A percentile compares a stretch with the other conserved stretches of the same genome.
Evolutionary conservation across 1,139 yeast species (phyloP).

Genomic region (Magnusiomyces tetraspermus): DNA sequence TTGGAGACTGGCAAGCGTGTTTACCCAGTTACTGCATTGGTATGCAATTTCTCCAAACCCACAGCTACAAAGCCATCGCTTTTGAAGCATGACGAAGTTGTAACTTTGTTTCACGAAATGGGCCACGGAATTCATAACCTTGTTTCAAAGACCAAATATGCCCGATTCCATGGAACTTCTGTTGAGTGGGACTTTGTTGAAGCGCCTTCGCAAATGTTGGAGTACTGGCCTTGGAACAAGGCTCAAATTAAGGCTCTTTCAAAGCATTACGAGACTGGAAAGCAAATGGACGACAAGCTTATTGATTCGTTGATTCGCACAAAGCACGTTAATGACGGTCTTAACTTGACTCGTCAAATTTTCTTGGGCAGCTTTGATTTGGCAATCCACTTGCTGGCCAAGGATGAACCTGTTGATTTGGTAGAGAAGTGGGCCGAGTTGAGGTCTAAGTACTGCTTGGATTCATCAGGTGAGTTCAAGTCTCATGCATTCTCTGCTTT

Average conservation of each 20-base stretch:
- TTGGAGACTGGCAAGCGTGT: conserved; percentile 42
- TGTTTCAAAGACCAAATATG: conserved; percentile 53
- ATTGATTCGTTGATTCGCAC: conserved; percentile 53
- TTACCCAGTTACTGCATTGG: conserved; percentile 66
- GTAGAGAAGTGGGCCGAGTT: conserved; percentile 52
- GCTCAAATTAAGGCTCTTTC: conserved; percentile 51
- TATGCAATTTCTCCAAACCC: conserved; percentile 79
- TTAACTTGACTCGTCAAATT: conserved; percentile 62
- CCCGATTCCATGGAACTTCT: conserved; percentile 64
- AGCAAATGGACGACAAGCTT: conserved; percentile 48
- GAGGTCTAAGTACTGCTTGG: conserved; percentile 49
- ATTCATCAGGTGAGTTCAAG: conserved; percentile 41
- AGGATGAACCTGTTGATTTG: conserved; percentile 40
- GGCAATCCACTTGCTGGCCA: conserved; percentile 50
- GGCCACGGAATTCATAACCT: conserved; percentile 85
- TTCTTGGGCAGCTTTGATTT: conserved; percentile 73
- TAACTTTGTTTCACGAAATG: conserved; percentile 79
- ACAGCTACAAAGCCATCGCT: conserved; percentile 61
- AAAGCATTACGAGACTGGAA: conserved; percentile 51
- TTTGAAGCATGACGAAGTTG: conserved; percentile 68
- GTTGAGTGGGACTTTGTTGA: conserved; percentile 83
- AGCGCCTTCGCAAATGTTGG: conserved; percentile 84
- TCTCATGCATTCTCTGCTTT: conserved; percentile 67
- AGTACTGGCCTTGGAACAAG: conserved; percentile 79
- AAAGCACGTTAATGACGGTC: conserved; percentile 68